Evolutionary conservation across 2,329 filamentous ascomycete species (phyloP).

Genomic region (Calonectria pseudoturangicola): DNA sequence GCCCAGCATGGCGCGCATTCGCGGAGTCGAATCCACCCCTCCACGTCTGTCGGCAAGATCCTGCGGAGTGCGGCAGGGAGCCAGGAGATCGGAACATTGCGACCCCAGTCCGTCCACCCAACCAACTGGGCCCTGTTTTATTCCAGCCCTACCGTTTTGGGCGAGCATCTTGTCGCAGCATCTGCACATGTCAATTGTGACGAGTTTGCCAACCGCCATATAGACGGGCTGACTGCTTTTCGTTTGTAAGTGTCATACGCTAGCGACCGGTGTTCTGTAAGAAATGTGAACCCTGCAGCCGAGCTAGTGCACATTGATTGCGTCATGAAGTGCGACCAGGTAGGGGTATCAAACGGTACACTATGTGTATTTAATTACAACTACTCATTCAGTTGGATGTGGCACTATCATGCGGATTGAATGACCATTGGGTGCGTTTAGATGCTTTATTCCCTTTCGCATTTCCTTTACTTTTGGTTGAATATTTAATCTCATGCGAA

Average conservation of each 20-base stretch:
- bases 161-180: neutral
- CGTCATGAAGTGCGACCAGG: neutral
- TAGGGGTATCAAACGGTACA: neutral
- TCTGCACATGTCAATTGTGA: neutral
- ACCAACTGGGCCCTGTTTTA: neutral
- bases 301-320: neutral
- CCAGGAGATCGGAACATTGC: constrained; percentile 16
- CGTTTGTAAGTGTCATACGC: neutral
- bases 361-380: neutral
- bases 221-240: neutral
- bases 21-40: constrained; percentile 12
- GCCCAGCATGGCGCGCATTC: no score
- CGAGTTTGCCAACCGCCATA: neutral
- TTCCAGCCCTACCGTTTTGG: neutral
- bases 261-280: constrained; percentile 1
- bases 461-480: no score
- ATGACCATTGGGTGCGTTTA: neutral
- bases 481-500: neutral
- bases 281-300: neutral
- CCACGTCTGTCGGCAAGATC: constrained; percentile 21
- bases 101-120: constrained; percentile 13
- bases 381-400: no score
- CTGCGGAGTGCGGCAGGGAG: constrained; percentile 2
- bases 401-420: neutral
- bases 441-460: neutral